These are phyloP conservation scores for Acorus calamus DNA, from an alignment of 106 monocot species.

Conservation along the genomic window DNA sequence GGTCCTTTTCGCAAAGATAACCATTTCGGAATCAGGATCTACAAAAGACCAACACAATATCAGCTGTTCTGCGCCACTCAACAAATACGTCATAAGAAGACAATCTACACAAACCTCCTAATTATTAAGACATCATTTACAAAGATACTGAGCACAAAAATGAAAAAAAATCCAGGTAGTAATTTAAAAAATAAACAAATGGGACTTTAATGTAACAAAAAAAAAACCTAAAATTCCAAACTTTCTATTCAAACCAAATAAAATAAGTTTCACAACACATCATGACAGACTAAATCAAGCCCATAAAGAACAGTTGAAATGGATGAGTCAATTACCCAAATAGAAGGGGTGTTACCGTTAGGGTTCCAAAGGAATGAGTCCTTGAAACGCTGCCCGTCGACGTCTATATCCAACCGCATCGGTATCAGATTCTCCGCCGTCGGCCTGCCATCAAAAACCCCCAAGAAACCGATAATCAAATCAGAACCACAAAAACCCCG, in stretches of 20 bases:
- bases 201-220: neutral
- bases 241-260: no score
- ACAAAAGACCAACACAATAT: neutral
- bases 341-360: slow-evolving; percentile 31
- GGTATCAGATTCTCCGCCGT: slow-evolving; percentile 82
- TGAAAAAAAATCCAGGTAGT: no score
- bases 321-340: no score
- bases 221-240: neutral
- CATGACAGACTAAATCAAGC: no score
- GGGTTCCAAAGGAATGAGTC: slow-evolving; percentile 95
- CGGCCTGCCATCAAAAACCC: slow-evolving; percentile 42
- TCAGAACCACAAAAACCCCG: neutral
- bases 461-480: neutral
- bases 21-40: slow-evolving; percentile 86
- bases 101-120: no score
- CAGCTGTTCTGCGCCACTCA: no score
- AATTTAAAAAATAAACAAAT: slow-evolving; percentile 1
- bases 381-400: slow-evolving; percentile 65
- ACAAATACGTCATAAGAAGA: no score
- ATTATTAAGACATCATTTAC: no score
- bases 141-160: no score
- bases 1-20: slow-evolving; percentile 78
- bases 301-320: no score
- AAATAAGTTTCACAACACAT: no score
- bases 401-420: slow-evolving; percentile 76